phyloP scores from a whole-genome alignment of 345 rosid species.

The Lumnitzera racemosa region DNA sequence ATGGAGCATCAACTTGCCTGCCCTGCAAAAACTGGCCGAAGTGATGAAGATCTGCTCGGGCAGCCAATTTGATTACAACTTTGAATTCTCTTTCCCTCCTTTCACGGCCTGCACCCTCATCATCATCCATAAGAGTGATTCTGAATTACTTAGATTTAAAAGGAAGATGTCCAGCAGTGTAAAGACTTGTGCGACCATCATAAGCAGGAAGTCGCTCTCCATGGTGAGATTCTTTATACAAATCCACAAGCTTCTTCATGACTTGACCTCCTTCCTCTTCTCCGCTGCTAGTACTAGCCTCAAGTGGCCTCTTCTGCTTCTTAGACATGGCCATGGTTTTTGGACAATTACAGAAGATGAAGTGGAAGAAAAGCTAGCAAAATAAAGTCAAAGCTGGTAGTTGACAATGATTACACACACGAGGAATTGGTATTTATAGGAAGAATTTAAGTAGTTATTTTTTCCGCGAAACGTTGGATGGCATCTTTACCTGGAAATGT shows the following conservation, averaged over 20 bases:
- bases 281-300: no score
- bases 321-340: no score
- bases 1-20: conserved; percentile 45
- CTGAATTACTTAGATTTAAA: conserved; percentile 38
- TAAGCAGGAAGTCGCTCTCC: conserved; percentile 47
- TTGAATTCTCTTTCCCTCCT: conserved; percentile 45
- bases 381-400: no score
- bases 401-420: no score
- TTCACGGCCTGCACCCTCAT: conserved; percentile 34
- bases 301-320: no score
- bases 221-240: conserved; percentile 30
- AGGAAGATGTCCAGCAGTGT: conserved; percentile 49
- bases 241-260: conserved; percentile 33
- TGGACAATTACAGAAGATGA: no score
- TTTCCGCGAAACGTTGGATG: no score
- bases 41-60: conserved; percentile 49
- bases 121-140: conserved; percentile 38
- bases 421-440: no score
- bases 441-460: no score
- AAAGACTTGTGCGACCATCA: conserved; percentile 50
- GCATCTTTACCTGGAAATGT: no score
- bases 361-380: no score
- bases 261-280: conserved; percentile 23
- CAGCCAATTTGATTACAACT: conserved; percentile 45
- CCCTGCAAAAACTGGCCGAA: conserved; percentile 39